Evolutionary conservation across 441 rosid genomes (phyloP).

Genomic region (Cnidoscolus chayamansa): DNA sequence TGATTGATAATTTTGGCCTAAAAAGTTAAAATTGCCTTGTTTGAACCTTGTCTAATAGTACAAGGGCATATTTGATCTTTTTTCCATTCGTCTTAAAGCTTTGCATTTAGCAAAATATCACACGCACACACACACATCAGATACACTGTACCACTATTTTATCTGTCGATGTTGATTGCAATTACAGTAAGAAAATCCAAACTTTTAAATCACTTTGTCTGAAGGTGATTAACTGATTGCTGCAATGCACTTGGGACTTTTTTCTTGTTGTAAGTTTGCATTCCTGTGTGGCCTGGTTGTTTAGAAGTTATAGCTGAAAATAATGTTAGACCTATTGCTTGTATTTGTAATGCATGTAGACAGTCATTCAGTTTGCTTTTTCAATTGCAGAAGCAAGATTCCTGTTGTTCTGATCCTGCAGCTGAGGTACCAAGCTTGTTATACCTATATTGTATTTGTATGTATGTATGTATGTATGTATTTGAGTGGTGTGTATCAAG

Average conservation of each 20-base stretch:
- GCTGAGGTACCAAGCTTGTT: conserved; percentile 58
- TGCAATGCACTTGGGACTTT: background rate
- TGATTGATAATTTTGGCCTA: no score
- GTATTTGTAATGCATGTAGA: no score
- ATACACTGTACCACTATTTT: background rate
- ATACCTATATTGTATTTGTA: background rate
- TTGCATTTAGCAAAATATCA: background rate
- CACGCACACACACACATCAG: no score
- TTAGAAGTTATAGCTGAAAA: background rate
- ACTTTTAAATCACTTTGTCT: background rate
- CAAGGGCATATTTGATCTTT: no score
- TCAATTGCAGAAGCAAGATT: conserved; percentile 46
- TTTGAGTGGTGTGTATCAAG: no score
- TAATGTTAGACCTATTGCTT: background rate
- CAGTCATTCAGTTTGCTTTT: conserved; percentile 24
- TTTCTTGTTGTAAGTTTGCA: background rate
- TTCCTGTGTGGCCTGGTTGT: background rate
- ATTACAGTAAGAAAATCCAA: no score
- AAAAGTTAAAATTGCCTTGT: no score
- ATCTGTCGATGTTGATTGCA: background rate
- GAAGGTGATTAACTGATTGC: background rate
- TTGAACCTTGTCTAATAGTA: no score
- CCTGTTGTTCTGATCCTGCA: conserved; percentile 58
- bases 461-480: no score
- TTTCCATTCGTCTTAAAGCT: background rate